Evolutionary conservation across 306 rosid species (phyloP), one percentile per base, ranked within the genome.

Genomic region (Lupinus albus): DNA sequence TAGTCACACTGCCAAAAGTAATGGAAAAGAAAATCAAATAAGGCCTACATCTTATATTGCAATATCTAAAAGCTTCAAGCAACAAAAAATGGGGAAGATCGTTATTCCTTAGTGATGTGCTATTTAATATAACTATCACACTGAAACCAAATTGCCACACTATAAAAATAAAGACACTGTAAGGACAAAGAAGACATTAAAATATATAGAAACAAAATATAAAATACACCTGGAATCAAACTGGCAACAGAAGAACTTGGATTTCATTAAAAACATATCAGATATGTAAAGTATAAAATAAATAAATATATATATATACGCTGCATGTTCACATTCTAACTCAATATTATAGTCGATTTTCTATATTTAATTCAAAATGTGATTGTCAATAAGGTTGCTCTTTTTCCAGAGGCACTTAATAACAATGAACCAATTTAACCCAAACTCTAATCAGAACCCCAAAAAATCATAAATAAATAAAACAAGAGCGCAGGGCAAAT

Each of bases 1-100:
- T 70, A 12, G 84, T 80, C 75, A 80, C 84, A 65, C 84, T 80
- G 70, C 71, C 69, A 71, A 75, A 75, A 46, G 47, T 47, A 35
- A 58, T 51, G 50, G 21, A 53, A 53, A n/a, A 45, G 51, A 51
- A 75, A 48, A 70, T 60, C 52, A 76, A 38, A 12, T 36, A 21
- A 49, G 76, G 53, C 7, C 49, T 4, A 12, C 8, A 21, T 59
- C 50, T 60, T 38, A 28, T 5, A 71, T 35, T 60, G 51, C 51
- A 48, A 71, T 68, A 58, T 5, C 35, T 42, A 14, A 57, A 17
- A 36, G 45, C 42, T 35, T 60, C 50, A 71, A 59, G 50, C n/a
- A 2, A 8, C n/a, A 28, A 28, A 46, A 13, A 13, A 3, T 13
- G 55, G 14, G 5, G 9, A 28, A 55, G 30, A 56, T 56, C 64